A percentile compares a stretch with the other conserved stretches of the same genome.
Evolutionary conservation across 2,329 filamentous ascomycete species (phyloP).

Genomic region (Fusarium sp.): DNA sequence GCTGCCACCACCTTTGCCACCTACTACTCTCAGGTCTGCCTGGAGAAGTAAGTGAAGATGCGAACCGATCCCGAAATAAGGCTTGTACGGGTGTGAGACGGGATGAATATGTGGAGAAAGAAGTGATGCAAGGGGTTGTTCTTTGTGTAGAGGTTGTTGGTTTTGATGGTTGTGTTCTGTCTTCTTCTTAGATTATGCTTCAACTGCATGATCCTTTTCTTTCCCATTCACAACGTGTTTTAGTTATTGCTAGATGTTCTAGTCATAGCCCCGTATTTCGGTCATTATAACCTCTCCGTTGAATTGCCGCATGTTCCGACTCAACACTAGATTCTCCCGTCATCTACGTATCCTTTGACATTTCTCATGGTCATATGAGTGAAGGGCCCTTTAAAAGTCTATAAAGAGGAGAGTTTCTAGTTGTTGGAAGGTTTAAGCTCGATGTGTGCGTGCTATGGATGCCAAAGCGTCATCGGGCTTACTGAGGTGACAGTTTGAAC

Average conservation of each 20-base stretch:
- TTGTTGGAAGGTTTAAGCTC: too few species aligned
- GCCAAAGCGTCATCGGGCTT: too few species aligned
- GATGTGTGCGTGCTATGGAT: too few species aligned
- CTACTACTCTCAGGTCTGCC: slow-evolving; percentile 28
- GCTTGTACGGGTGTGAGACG: background rate
- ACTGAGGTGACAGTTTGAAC: too few species aligned
- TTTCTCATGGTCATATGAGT: too few species aligned
- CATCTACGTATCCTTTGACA: too few species aligned
- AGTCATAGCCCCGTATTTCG: background rate
- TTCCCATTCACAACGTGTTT: background rate
- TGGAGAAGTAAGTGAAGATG: slow-evolving; percentile 10
- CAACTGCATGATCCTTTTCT: background rate
- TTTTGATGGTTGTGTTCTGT: background rate
- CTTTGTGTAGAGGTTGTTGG: background rate
- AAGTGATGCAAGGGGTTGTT: background rate
- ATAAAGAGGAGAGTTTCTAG: too few species aligned
- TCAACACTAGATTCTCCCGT: too few species aligned
- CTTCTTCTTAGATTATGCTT: background rate
- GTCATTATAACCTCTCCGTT: background rate
- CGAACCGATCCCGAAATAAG: background rate
- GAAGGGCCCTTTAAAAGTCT: too few species aligned
- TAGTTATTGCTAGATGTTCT: background rate
- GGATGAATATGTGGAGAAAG: background rate
- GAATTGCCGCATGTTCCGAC: too few species aligned
- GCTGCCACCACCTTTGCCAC: slow-evolving; percentile 20